These are phyloP conservation scores for Trichoderma sp. DNA, from an alignment of 2,329 filamentous ascomycete species.

Conservation along the genomic window DNA sequence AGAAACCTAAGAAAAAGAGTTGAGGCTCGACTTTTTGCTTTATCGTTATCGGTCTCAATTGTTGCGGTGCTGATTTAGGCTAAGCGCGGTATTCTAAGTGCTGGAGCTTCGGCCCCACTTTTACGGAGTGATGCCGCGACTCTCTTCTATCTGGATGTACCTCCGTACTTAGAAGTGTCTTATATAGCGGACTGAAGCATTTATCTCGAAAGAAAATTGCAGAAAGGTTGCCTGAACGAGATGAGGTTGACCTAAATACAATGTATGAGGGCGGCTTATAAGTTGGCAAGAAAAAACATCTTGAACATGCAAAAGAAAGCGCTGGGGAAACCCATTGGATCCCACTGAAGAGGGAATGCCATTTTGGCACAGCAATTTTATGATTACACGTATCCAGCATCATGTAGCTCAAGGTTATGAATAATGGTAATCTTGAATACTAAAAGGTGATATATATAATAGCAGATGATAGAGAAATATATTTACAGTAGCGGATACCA, in stretches of 20 bases:
- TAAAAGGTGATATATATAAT: fast-evolving
- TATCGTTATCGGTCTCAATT: conserved; percentile 24
- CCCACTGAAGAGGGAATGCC: too few relatives aligned
- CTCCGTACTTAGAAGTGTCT: not conserved
- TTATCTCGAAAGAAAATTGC: not conserved
- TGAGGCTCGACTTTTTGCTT: conserved; percentile 8
- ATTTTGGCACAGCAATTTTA: not conserved
- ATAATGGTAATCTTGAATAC: not conserved
- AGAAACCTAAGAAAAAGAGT: not conserved
- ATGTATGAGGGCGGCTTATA: not conserved
- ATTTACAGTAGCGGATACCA: not conserved
- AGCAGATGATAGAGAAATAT: not conserved
- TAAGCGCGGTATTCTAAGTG: not conserved
- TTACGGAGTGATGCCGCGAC: not conserved
- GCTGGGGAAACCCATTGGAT: not conserved
- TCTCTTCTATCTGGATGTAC: not conserved
- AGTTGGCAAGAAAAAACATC: not conserved
- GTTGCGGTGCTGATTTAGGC: not conserved
- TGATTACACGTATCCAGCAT: not conserved
- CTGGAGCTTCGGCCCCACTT: not conserved
- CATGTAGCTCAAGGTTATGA: not conserved
- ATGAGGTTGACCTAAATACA: not conserved
- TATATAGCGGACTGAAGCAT: not conserved
- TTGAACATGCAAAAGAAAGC: not conserved
- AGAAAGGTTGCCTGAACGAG: not conserved